Conservation (phyloP, 306 rosid genomes). For the Pueraria montana region DNA sequence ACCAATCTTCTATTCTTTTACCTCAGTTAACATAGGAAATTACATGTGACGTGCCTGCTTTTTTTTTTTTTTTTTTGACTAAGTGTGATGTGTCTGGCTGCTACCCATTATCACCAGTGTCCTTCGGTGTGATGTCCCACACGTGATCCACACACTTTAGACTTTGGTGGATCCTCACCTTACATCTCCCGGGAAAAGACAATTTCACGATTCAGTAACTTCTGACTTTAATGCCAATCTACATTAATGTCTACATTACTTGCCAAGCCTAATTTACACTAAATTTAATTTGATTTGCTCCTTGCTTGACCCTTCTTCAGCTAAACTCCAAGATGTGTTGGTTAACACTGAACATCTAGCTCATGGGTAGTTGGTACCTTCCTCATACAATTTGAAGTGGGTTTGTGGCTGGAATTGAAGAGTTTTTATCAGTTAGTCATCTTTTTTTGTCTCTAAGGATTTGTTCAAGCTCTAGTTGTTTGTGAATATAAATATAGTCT, state of each 20-base stretch:
- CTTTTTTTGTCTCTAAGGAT: background rate
- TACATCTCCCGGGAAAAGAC: background rate
- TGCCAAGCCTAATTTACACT: background rate
- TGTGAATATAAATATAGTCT: background rate
- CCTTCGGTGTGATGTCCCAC: background rate
- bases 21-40: too few relatives aligned
- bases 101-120: background rate
- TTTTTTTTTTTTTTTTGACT: too few relatives aligned
- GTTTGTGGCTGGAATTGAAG: background rate
- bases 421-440: background rate
- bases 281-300: background rate
- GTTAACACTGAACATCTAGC: background rate
- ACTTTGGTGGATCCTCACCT: background rate
- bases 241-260: background rate
- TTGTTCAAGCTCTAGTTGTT: background rate
- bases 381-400: background rate
- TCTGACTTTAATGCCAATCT: background rate
- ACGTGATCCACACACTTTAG: slow-evolving; percentile 8
- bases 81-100: background rate
- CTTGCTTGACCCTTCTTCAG: background rate
- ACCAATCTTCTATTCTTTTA: too few relatives aligned
- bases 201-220: background rate
- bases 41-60: too few relatives aligned
- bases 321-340: background rate
- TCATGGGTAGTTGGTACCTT: background rate